Evolutionary conservation across 805 yeast species (phyloP).

Genomic region (Ogataea populi-albae): DNA sequence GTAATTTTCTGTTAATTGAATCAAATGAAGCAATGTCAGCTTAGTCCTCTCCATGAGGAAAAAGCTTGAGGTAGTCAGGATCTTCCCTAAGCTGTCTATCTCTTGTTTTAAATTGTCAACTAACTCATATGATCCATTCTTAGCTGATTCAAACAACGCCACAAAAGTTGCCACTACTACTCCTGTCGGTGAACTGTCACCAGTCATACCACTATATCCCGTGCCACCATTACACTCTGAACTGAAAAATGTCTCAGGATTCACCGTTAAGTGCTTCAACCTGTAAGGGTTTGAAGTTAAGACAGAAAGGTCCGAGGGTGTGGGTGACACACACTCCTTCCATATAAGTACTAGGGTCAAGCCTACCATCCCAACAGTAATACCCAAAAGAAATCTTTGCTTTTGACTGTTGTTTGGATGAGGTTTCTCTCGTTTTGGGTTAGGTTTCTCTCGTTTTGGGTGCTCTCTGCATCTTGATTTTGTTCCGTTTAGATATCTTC

Average conservation of each 20-base stretch:
- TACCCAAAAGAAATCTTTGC: constrained; percentile 23
- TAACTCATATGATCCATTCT: constrained; percentile 8
- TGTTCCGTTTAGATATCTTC: too few species aligned
- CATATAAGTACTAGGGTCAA: constrained; percentile 29
- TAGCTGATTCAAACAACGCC: constrained; percentile 5
- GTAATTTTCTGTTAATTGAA: constrained; percentile 11
- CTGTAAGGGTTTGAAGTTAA: constrained; percentile 2
- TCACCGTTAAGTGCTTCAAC: constrained; percentile 6
- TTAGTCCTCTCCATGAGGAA: constrained; percentile 20
- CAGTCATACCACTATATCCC: neutral
- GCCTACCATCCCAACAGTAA: constrained; percentile 30
- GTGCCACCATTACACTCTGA: constrained; percentile 12
- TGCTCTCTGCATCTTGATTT: too few species aligned
- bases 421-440: constrained; percentile 4
- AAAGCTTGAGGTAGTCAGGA: constrained; percentile 13
- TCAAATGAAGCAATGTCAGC: constrained; percentile 18
- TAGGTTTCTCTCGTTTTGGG: neutral
- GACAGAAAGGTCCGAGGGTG: neutral
- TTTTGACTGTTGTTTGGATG: constrained; percentile 11
- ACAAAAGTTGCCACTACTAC: constrained; percentile 4
- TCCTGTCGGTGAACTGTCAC: neutral
- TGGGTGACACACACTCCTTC: constrained; percentile 16
- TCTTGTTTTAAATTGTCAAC: constrained; percentile 9
- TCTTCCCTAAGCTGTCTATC: constrained; percentile 11
- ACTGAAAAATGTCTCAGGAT: constrained; percentile 7